These are phyloP conservation scores for Aspergillus sp. DNA, from an alignment of 2,329 filamentous ascomycete species.

Conservation along the genomic window DNA sequence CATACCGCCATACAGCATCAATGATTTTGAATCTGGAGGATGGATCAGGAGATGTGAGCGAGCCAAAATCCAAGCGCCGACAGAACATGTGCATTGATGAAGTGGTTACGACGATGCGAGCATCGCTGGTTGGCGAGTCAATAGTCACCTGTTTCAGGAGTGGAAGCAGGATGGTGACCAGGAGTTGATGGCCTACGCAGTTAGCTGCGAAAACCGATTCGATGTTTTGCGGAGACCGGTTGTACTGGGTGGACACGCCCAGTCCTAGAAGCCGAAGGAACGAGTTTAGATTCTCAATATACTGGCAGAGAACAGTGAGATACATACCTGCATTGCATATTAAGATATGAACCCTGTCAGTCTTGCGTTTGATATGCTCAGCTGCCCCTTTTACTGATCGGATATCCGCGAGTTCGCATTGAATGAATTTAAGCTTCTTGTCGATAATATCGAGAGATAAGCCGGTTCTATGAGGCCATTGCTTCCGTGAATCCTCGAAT, in stretches of 20 bases:
- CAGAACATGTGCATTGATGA: constrained; percentile 24
- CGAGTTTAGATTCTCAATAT: background rate
- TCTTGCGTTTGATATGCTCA: constrained; percentile 13
- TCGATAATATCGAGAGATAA: constrained; percentile 14
- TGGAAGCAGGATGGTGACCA: constrained; percentile 44
- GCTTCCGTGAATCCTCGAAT: constrained; percentile 15
- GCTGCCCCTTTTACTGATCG: constrained; percentile 14
- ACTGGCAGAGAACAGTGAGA: background rate
- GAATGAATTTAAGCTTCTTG: constrained; percentile 17
- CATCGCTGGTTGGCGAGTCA: constrained; percentile 24
- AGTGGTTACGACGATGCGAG: constrained; percentile 41
- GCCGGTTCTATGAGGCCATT: constrained; percentile 15
- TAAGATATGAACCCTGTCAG: constrained; percentile 24
- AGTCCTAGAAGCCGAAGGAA: constrained; percentile 7
- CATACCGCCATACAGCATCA: constrained; percentile 27
- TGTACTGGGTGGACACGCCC: constrained; percentile 14
- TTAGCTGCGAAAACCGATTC: constrained; percentile 46
- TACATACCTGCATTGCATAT: constrained; percentile 26
- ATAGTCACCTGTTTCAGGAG: constrained; percentile 14
- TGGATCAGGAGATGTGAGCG: constrained; percentile 14
- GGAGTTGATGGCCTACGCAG: constrained; percentile 46
- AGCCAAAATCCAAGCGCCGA: constrained; percentile 18
- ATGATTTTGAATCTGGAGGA: constrained; percentile 13
- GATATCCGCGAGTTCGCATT: constrained; percentile 26
- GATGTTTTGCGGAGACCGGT: constrained; percentile 32